A percentile compares a stretch with the other conserved stretches of the same genome.
These are phyloP conservation scores for Cyberlindnera maclurae DNA, from an alignment of 805 yeast genomes.

Conservation along the genomic window DNA sequence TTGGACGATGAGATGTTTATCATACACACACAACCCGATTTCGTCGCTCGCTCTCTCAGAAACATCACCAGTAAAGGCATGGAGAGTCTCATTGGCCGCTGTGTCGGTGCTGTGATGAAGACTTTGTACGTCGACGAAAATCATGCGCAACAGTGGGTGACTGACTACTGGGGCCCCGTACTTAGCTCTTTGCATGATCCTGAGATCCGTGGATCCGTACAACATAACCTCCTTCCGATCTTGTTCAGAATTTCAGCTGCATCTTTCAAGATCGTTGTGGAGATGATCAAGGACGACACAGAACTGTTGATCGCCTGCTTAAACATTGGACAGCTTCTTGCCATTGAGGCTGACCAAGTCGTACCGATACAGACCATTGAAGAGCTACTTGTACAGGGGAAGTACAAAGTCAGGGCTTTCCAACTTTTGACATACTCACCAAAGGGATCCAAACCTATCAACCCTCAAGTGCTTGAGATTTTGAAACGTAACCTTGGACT, in stretches of 20 bases:
- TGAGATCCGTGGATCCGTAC: conserved; percentile 35
- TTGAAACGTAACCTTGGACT: conserved; percentile 39
- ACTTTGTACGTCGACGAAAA: conserved; percentile 27
- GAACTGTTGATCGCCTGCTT: conserved; percentile 44
- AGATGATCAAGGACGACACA: conserved; percentile 25
- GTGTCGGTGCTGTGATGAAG: conserved; percentile 36
- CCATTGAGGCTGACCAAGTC: conserved; percentile 39
- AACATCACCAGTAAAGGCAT: conserved; percentile 51
- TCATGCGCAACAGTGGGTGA: conserved; percentile 18
- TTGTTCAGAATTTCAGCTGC: conserved; percentile 47
- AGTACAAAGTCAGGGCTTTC: conserved; percentile 45
- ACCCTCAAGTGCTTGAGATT: conserved; percentile 34
- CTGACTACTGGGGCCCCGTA: conserved; percentile 18
- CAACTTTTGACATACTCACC: conserved; percentile 55
- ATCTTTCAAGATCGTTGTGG: conserved; percentile 35
- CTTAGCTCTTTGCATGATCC: conserved; percentile 9
- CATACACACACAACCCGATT: conserved; percentile 35
- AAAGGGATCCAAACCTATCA: conserved; percentile 53
- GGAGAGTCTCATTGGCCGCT: conserved; percentile 61
- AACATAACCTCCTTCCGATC: conserved; percentile 54
- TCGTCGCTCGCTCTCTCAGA: conserved; percentile 40
- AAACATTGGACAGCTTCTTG: conserved; percentile 57
- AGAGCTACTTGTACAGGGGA: conserved; percentile 38
- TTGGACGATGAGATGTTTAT: conserved; percentile 34
- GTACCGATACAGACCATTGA: conserved; percentile 28